Base-by-base conservation (phyloP, 169 alveolate species). In the Cryptosporidium xiaoi region DNA sequence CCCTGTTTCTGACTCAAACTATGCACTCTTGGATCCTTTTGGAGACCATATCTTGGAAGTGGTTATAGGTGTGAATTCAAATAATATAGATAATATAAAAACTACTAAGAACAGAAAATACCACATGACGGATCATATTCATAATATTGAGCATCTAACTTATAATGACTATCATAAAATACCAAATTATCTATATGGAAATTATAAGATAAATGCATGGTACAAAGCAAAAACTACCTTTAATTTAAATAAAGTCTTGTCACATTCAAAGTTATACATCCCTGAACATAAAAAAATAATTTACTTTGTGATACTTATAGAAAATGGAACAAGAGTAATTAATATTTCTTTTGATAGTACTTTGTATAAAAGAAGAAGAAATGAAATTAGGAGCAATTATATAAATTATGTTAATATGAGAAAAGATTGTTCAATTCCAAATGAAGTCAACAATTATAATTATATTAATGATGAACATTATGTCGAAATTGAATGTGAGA, bases 311-410 rank as follows among this genome's bases (percentile, higher is more conserved):
- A 29, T 69, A 46, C 31, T 69, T 20, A 56, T 69, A 27, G 83
- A 69, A 53, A 69, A 56, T 55, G 83, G 83, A 51, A 69, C 83
- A 3, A 51, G 83, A 27, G 83, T 69, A 3, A 69, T 69, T 46
- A 69, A 69, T 18, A 51, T 69, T n/a, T 69, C 83, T 31, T 56
- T 69, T 69, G 83, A 69, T 44, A 34, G 24, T 5, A 69, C 68
- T 6, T 34, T 69, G 5, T 69, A 69, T 55, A 69, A 46, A 55
- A 7, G 83, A 53, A 69, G 83, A 33, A 36, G 58, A 16, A 56
- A 51, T 31, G 83, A 69, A 13, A 69, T 56, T 8, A 69, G 56
- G 29, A 31, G 53, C 34, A 55, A 55, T 55, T 27, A 20, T 13
- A 18, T 55, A 8, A 51, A 53, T 13, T 34, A 69, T n/a, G 29